Evolutionary conservation across 2,329 filamentous ascomycete species (phyloP).

Genomic region (Onygena corvina): DNA sequence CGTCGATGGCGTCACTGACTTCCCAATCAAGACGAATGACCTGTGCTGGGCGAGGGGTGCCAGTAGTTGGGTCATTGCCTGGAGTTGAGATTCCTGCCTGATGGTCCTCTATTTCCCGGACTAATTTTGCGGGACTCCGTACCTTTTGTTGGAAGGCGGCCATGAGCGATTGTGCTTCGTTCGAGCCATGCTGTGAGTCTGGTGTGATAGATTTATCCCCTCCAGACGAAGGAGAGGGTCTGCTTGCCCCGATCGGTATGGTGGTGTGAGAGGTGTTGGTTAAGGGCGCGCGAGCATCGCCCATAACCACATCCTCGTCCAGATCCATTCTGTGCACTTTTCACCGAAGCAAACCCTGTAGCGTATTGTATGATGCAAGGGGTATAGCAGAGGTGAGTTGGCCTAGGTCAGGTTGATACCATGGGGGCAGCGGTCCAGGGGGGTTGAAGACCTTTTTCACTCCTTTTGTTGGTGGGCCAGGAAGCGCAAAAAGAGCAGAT

Average conservation of each 20-base stretch:
- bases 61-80: not conserved
- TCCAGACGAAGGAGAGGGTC: constrained; percentile 11
- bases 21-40: constrained; percentile 11
- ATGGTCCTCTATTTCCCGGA: constrained; percentile 12
- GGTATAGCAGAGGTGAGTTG: not conserved
- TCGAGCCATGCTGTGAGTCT: constrained; percentile 1
- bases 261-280: not conserved
- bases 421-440: not conserved
- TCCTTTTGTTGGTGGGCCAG: too few species aligned
- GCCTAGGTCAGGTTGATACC: constrained; percentile 1
- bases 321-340: too few species aligned
- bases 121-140: constrained; percentile 13
- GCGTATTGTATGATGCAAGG: not conserved
- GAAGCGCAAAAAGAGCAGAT: not conserved
- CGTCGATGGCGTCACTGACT: constrained; percentile 27
- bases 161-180: constrained; percentile 11
- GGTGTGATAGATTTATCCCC: not conserved
- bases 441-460: not conserved
- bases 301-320: constrained; percentile 33
- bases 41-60: not conserved
- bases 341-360: not conserved
- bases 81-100: constrained; percentile 9
- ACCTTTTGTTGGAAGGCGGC: constrained; percentile 17
- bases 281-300: constrained; percentile 20
- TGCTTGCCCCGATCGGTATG: constrained; percentile 16